phyloP scores from a whole-genome alignment of 78 protist genomes.

The Dictyostelium brefeldianum region DNA sequence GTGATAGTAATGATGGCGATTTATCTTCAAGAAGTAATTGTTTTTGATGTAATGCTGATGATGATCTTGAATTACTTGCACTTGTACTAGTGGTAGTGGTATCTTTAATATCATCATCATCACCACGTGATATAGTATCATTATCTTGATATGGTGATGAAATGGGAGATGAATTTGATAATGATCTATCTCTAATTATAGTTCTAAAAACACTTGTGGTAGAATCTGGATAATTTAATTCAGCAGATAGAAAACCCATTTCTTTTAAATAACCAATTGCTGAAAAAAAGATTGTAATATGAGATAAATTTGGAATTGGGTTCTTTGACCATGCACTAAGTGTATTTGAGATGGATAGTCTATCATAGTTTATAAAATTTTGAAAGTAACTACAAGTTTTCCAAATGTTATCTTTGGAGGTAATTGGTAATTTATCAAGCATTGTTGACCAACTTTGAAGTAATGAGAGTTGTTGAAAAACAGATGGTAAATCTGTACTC shows the following conservation, averaged over 20 bases:
- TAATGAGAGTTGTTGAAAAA: constrained; percentile 34
- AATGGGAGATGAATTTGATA: not conserved
- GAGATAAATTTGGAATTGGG: constrained; percentile 57
- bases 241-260: constrained; percentile 31
- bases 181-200: constrained; percentile 12
- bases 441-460: constrained; percentile 46
- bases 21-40: constrained; percentile 2
- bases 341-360: constrained; percentile 37
- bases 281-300: constrained; percentile 65
- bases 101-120: not conserved
- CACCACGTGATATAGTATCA: not conserved
- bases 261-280: constrained; percentile 81
- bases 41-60: not conserved
- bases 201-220: constrained; percentile 31
- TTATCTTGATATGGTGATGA: not conserved
- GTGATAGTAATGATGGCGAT: not conserved
- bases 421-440: constrained; percentile 9
- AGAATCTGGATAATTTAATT: constrained; percentile 29
- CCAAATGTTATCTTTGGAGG: constrained; percentile 43
- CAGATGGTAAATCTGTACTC: constrained; percentile 64
- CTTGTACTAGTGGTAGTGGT: too few relatives aligned
- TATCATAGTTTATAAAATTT: constrained; percentile 50
- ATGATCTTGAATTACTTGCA: too few relatives aligned
- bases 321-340: constrained; percentile 38
- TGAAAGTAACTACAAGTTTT: constrained; percentile 39